These are phyloP conservation scores for Chaetoscypha palmicola DNA, from an alignment of 2,329 filamentous ascomycete genomes.

Conservation along the genomic window DNA sequence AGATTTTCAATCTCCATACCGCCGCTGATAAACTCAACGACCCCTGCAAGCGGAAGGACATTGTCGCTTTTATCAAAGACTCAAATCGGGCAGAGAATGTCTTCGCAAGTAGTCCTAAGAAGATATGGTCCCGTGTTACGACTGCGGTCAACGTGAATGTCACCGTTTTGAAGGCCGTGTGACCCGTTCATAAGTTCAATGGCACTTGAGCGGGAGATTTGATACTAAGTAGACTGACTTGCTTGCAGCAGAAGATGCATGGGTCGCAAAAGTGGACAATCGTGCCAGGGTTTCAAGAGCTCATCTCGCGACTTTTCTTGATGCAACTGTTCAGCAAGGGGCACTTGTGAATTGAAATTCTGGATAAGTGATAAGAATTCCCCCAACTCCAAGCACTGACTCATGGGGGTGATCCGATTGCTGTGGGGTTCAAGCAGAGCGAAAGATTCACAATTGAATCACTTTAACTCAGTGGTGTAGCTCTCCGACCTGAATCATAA, in stretches of 20 bases:
- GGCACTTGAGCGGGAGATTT: conserved; percentile 11
- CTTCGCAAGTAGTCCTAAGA: conserved; percentile 5
- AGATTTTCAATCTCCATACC: conserved; percentile 13
- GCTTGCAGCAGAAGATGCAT: conserved; percentile 14
- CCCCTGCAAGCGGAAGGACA: conserved; percentile 7
- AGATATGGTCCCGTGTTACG: conserved; percentile 7
- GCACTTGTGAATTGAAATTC: too few species aligned
- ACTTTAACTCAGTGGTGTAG: too few species aligned
- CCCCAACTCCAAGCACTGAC: too few species aligned
- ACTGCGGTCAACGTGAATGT: conserved; percentile 7
- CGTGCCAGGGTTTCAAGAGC: conserved; percentile 7
- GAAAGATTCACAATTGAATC: too few species aligned
- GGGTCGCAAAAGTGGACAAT: conserved; percentile 10
- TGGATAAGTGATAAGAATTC: too few species aligned
- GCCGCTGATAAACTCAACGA: conserved; percentile 11
- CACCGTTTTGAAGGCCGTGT: conserved; percentile 9
- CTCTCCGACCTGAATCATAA: too few species aligned
- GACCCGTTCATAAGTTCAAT: conserved; percentile 11
- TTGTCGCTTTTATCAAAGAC: conserved; percentile 13
- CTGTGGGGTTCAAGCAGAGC: too few species aligned
- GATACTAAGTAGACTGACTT: too few species aligned
- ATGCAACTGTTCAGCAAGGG: conserved; percentile 12
- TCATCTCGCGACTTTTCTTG: conserved; percentile 11
- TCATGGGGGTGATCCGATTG: too few species aligned
- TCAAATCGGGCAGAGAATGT: conserved; percentile 8